Base-by-base conservation (phyloP, 1,284 basidiomycete species). In the Boletus chippewaensis region DNA sequence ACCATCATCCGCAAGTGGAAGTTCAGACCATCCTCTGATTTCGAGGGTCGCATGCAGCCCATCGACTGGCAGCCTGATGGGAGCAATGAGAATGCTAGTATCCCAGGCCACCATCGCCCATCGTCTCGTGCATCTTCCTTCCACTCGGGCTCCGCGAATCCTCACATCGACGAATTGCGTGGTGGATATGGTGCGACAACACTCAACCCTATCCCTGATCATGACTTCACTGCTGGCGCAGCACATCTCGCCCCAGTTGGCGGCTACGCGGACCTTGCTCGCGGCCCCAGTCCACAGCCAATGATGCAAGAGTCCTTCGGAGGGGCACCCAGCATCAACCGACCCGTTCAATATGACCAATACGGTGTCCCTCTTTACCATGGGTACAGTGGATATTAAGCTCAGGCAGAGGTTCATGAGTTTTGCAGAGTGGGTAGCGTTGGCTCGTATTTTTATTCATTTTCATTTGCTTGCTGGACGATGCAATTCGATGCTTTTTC, bases 1-100 rank as follows among this genome's bases (percentile, higher is more conserved):
- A 93, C 90, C 34, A 73, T 90, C 61, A 89, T 93, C 76, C 84
- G 91, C 72, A 93, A 92, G 71, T 91, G 87, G 87, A 93, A 93
- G 74, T 81, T 93, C 61, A 80, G 79, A 54, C 83, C 86, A 47
- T 89, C 87, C 40, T 78, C 80, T 65, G 77, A 81, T 62, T 93
- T 93, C 64, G 87, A 90, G 61, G 78, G 83, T 57, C 87, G 89
- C 61, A 82, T 92, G 71, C 79, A 84, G 47, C 90, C 91, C 56
- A 86, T 90, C 62, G 81, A 91, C 70, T 90, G 87, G 87, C 79
- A 84, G 63, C 84, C 86, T 18, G 77, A 78, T 28, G 76, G 75
- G 18, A 74, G 74, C 44, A 75, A 77, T 2, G 77, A 77, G 22
- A 58, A 61, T 39, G 67, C 68, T 47, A 69, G 70, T 57, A 66